Base-by-base conservation (phyloP, 805 yeast genomes). In the Hagleromyces aurorensis region DNA sequence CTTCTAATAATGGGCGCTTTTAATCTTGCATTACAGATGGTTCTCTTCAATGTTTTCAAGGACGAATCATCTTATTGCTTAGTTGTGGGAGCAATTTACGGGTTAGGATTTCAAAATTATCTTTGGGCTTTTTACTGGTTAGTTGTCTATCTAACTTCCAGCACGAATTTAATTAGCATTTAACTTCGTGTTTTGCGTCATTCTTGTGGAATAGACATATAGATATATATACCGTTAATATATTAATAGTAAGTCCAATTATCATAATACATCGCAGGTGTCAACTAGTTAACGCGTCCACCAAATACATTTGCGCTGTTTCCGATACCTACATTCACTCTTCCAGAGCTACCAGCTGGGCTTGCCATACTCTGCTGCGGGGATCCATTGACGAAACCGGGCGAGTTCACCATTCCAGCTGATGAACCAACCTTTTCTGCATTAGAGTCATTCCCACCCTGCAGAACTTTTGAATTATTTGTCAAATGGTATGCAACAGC, bases 401-500 rank as follows among this genome's bases (percentile, higher is more conserved):
- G 33, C 2, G 40, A 30, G 16, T 27, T 37, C 13, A 28, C 27
- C 18, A 16, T 20, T 19, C 33, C 30, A 16, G 21, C 32, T 8
- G 29, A 23, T 10, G 29, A 14, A 17, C 29, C 37, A 9, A 35
- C 21, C 7, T 18, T 30, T 13, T 30, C 33, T 9, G 31, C n/a
- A 7, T 27, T 29, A 13, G 37, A 38, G 15, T 21, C 29, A 11
- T 23, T 36, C 7, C 43, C 30, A 25, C 36, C 44, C 32, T 44
- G 54, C 51, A 45, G 46, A 16, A 50, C 27, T 35, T 49, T 48
- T n/a, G 54, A 43, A 4, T 55, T 51, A 27, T 52, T 53, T 2
- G 56, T 52, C 12, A 52, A 27, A 25, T 53, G 56, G 23, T 43
- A 50, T 10, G 56, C 57, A 5, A 57, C 59, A 6, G 50, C 52